These are phyloP conservation scores for Tagetes erecta DNA, from an alignment of 129 eudicot species.

Conservation along the genomic window DNA sequence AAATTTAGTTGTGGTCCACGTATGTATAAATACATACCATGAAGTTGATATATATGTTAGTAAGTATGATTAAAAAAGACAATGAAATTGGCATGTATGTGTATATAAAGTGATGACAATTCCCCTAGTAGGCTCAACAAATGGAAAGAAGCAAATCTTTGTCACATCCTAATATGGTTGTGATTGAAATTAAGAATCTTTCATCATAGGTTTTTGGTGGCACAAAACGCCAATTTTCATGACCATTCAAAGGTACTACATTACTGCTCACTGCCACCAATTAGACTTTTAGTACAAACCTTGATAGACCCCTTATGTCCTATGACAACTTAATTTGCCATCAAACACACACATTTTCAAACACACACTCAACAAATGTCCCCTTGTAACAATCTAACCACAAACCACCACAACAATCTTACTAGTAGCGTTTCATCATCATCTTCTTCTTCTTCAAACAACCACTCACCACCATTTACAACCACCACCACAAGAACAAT, in stretches of 20 bases:
- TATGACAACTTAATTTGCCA: constrained; percentile 35
- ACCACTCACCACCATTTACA: constrained; percentile 17
- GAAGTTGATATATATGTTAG: constrained; percentile 12
- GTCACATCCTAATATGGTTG: constrained; percentile 42
- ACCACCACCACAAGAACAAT: constrained; percentile 40
- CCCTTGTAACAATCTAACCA: constrained; percentile 28
- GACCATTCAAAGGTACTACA: constrained; percentile 44
- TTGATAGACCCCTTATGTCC: constrained; percentile 40
- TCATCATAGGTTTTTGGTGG: constrained; percentile 27
- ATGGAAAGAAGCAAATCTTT: constrained; percentile 42
- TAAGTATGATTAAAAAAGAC: constrained; percentile 25
- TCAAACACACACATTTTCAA: constrained; percentile 30
- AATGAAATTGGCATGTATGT: constrained; percentile 27
- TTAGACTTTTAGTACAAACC: constrained; percentile 35
- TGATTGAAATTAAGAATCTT: constrained; percentile 38
- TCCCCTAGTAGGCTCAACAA: constrained; percentile 43
- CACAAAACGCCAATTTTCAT: constrained; percentile 41
- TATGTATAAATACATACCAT: constrained; percentile 1
- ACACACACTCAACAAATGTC: constrained; percentile 26
- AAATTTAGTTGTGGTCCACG: constrained; percentile 3
- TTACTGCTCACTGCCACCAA: constrained; percentile 30
- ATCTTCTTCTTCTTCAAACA: constrained; percentile 32
- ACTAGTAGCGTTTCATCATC: background rate
- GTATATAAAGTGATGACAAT: constrained; percentile 27
- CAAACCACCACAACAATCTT: background rate